phyloP scores from a whole-genome alignment of 768 basidiomycete genomes.

The Rhodosporidiobolus sp. region DNA sequence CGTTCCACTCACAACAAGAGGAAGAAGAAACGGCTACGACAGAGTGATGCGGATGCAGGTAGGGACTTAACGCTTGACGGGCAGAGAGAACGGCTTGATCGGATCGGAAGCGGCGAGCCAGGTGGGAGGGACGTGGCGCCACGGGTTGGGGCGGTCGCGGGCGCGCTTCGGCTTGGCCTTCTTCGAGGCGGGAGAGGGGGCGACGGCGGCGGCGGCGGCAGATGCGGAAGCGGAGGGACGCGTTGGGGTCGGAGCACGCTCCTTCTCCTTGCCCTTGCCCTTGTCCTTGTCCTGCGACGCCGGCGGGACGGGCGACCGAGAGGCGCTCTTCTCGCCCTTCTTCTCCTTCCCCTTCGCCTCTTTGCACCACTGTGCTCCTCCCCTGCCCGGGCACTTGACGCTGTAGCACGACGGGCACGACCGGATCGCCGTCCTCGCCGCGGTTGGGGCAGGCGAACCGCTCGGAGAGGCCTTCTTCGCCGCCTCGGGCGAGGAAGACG shows the following conservation, averaged over 20 bases:
- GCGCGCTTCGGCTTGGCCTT: not conserved
- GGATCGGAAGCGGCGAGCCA: not conserved
- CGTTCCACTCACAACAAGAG: too few species aligned
- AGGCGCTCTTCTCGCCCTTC: not conserved
- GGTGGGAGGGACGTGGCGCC: not conserved
- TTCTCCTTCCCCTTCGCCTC: not conserved
- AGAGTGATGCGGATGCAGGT: too few species aligned
- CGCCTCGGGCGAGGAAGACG: not conserved
- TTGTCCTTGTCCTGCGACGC: not conserved
- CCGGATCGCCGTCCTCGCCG: not conserved
- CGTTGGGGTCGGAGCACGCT: not conserved
- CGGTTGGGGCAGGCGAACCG: not conserved
- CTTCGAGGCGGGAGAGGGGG: not conserved
- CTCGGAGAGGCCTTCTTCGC: not conserved
- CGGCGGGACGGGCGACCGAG: not conserved
- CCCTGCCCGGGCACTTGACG: not conserved
- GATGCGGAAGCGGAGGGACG: not conserved
- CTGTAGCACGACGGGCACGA: not conserved
- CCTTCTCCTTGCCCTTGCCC: not conserved
- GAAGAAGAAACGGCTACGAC: too few species aligned
- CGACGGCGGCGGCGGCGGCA: not conserved
- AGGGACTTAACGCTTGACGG: not conserved
- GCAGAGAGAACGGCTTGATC: not conserved
- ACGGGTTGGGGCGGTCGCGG: not conserved
- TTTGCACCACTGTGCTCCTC: not conserved